Base-by-base conservation (phyloP, 2,329 filamentous ascomycete genomes). In the Microdochium trichocladiopsis region DNA sequence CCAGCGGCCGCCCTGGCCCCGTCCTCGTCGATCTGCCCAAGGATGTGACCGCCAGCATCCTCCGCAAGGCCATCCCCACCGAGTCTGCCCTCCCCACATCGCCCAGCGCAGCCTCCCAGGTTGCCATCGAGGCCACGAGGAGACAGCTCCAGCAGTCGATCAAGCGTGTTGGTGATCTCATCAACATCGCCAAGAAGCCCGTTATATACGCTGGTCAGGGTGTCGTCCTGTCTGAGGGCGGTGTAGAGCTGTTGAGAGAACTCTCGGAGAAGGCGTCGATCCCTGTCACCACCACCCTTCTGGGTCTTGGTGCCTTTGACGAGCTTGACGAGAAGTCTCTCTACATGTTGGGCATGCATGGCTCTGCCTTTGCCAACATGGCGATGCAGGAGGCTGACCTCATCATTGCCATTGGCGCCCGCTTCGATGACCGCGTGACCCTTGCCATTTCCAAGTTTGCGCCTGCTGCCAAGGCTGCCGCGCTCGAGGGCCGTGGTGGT, bases 291-390 rank as follows among this genome's bases (percentile, higher is more conserved):
- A 97, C 94, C 24, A 96, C 94, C 51, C 84, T 99, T 6, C 92
- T 96, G 64, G 94, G 92, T 61, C 83, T 99, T 9, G 94, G 94
- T 62, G 90, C 84, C 22, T 97, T 87, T 60, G 92, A 97, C 63
- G 94, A 97, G 75, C 81, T 94, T 12, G 90, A 97, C 64, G 84
- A 90, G 59, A 96, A 96, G 80, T 88, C 92, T 47, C 80, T 97
- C 50, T 92, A 97, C 74, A 99, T 99, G 94, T 84, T 97, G 25
- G 94, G 94, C 58, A 97, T 97, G 94, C 93, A 97, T 76, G 94
- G 94, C 55, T 88, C 92, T 9, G 92, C 91, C 8, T 99, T 95
- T 65, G 94, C 94, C 68, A 99, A 99, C 77, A 90, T 96, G 87
- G 84, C 94, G 16, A 96, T 99, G 77, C 93, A 99, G 72, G 88